Conservation (phyloP, 495 filamentous ascomycete species). For the Penicillium odoratum region DNA sequence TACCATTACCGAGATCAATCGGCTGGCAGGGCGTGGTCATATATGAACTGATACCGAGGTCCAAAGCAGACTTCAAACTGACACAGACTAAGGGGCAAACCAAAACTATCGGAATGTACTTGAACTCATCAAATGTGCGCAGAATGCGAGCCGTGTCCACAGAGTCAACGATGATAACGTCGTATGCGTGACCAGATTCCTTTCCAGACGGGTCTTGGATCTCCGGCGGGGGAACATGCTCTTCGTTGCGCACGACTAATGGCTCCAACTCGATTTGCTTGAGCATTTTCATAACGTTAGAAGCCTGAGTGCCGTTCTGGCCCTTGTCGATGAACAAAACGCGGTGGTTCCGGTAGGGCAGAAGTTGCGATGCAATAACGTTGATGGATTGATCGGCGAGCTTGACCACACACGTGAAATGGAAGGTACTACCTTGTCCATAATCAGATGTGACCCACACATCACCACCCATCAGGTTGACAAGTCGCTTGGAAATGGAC, state of each 20-base stretch:
- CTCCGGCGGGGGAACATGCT: slow-evolving; percentile 60
- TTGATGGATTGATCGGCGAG: slow-evolving; percentile 79
- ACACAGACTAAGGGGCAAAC: slow-evolving; percentile 89
- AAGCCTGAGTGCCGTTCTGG: slow-evolving; percentile 68
- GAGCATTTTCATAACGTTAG: slow-evolving; percentile 78
- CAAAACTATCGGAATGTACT: slow-evolving; percentile 95
- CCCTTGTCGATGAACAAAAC: slow-evolving; percentile 97
- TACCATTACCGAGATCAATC: slow-evolving; percentile 95
- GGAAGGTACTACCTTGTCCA: slow-evolving; percentile 92
- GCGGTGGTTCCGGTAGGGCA: slow-evolving; percentile 82
- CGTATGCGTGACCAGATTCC: slow-evolving; percentile 71
- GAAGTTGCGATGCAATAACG: slow-evolving; percentile 78
- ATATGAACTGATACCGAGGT: slow-evolving; percentile 95
- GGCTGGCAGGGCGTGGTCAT: slow-evolving; percentile 97
- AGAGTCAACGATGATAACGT: slow-evolving; percentile 96
- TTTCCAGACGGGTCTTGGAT: slow-evolving; percentile 55
- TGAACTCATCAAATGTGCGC: slow-evolving; percentile 88
- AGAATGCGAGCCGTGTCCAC: slow-evolving; percentile 84
- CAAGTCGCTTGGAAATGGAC: slow-evolving; percentile 93
- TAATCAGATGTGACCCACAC: slow-evolving; percentile 96
- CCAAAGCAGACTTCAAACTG: slow-evolving; percentile 89
- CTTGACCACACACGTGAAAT: slow-evolving; percentile 93
- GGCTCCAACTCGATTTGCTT: slow-evolving; percentile 76
- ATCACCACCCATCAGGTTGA: slow-evolving; percentile 96
- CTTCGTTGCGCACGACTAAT: slow-evolving; percentile 70